These are phyloP conservation scores for Omphalotus guepiniiformis DNA, from an alignment of 768 basidiomycete species.

Conservation along the genomic window DNA sequence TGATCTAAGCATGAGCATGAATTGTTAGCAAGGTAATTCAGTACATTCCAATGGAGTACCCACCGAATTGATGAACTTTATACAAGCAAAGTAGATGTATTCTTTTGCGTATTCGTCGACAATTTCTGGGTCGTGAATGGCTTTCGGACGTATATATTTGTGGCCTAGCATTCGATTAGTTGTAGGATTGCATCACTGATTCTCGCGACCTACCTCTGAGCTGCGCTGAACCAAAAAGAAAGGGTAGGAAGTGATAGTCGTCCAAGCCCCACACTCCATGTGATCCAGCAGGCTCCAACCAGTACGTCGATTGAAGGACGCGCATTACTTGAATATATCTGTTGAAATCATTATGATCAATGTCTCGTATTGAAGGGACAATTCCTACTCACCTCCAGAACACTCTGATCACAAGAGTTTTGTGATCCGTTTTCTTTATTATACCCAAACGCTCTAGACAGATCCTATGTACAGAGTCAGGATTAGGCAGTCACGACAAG, in stretches of 20 bases:
- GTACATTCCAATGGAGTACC: slow-evolving; percentile 16
- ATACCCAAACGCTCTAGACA: slow-evolving; percentile 75
- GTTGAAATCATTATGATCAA: slow-evolving; percentile 45
- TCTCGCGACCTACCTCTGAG: slow-evolving; percentile 42
- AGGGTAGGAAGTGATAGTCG: slow-evolving; percentile 95
- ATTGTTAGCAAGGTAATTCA: not conserved
- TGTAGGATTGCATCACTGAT: not conserved
- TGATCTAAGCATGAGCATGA: slow-evolving; percentile 52
- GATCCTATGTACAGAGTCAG: slow-evolving; percentile 45
- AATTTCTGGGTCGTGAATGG: slow-evolving; percentile 88
- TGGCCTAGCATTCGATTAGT: slow-evolving; percentile 50
- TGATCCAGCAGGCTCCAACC: slow-evolving; percentile 98
- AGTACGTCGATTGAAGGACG: slow-evolving; percentile 85
- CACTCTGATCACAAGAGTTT: slow-evolving; percentile 71
- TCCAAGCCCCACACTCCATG: slow-evolving; percentile 98
- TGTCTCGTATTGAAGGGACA: not conserved
- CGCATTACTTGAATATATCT: slow-evolving; percentile 83
- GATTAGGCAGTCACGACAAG: not conserved
- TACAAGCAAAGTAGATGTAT: slow-evolving; percentile 97
- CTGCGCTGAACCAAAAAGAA: slow-evolving; percentile 83
- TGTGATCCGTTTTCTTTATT: slow-evolving; percentile 58
- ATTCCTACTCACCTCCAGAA: slow-evolving; percentile 75
- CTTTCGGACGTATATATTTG: slow-evolving; percentile 85
- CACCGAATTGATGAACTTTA: slow-evolving; percentile 93
- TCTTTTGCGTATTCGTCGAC: slow-evolving; percentile 88